Percentiles rank a stretch among this genome's conserved stretches.
These are phyloP conservation scores for Colletotrichum sp. DNA, from an alignment of 2,329 filamentous ascomycete genomes.

Conservation along the genomic window DNA sequence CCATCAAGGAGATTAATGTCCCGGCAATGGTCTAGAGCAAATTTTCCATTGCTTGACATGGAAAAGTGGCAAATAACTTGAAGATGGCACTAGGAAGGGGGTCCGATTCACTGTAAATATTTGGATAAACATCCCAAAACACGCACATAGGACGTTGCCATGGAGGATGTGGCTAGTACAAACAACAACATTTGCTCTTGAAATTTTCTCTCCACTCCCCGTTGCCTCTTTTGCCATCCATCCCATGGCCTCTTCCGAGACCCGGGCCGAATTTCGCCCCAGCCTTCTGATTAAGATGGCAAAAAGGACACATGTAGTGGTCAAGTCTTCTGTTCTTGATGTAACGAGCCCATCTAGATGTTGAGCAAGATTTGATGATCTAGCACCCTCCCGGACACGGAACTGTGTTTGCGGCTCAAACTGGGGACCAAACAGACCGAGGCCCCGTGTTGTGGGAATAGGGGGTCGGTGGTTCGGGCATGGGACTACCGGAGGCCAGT, in stretches of 20 bases:
- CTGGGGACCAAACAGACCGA: neutral
- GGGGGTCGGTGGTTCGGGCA: neutral
- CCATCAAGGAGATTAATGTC: constrained; percentile 2
- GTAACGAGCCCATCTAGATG: neutral
- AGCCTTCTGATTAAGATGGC: neutral
- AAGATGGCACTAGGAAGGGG: neutral
- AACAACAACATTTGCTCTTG: neutral
- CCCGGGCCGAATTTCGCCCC: neutral
- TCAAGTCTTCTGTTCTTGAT: neutral
- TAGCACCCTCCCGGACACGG: neutral
- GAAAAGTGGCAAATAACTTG: neutral
- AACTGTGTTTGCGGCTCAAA: neutral
- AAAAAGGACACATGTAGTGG: neutral
- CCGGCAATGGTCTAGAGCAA: neutral
- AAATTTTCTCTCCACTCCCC: neutral
- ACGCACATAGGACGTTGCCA: neutral
- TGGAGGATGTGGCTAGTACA: neutral
- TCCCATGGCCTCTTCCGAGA: neutral
- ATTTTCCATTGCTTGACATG: accelerated
- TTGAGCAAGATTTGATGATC: neutral
- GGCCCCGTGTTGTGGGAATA: neutral
- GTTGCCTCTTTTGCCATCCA: neutral
- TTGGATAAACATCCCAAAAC: neutral
- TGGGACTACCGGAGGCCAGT: neutral
- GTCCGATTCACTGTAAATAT: neutral